Percentiles rank a stretch among this genome's conserved stretches.
These are phyloP conservation scores for Cryphonectria naterciae DNA, from an alignment of 2,329 filamentous ascomycete genomes.

Conservation along the genomic window DNA sequence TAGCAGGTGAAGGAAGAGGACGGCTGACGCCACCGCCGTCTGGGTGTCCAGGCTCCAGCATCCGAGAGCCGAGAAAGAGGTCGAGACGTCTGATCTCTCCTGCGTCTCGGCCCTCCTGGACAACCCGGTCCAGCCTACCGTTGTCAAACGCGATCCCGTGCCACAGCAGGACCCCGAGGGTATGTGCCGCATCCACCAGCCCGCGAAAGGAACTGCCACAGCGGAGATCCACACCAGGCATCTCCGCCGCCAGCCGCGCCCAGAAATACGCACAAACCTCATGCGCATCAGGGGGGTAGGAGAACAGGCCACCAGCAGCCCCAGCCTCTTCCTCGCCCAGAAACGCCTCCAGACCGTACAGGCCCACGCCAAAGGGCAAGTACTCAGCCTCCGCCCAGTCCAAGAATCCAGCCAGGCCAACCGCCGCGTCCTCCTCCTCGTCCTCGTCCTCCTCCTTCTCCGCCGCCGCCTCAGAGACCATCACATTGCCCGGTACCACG, in stretches of 20 bases:
- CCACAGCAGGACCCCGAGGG: slow-evolving; percentile 64
- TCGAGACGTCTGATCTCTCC: slow-evolving; percentile 59
- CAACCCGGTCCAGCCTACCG: slow-evolving; percentile 60
- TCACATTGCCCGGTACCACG: slow-evolving; percentile 60
- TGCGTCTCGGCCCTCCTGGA: slow-evolving; percentile 54
- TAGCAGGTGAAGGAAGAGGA: background rate
- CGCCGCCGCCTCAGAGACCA: slow-evolving; percentile 44
- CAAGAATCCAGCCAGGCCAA: slow-evolving; percentile 54
- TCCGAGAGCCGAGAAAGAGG: slow-evolving; percentile 30
- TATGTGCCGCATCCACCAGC: slow-evolving; percentile 48
- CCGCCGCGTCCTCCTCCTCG: background rate
- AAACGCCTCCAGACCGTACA: slow-evolving; percentile 65
- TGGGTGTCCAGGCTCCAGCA: background rate
- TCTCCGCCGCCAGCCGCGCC: slow-evolving; percentile 42
- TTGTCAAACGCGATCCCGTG: slow-evolving; percentile 67
- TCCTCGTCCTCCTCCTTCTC: background rate
- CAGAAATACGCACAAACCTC: slow-evolving; percentile 56
- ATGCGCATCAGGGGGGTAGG: slow-evolving; percentile 49
- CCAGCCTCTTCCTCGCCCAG: slow-evolving; percentile 56
- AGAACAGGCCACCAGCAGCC: slow-evolving; percentile 39
- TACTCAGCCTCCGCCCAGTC: slow-evolving; percentile 69
- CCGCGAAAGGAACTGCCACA: slow-evolving; percentile 29
- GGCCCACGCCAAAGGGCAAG: slow-evolving; percentile 61
- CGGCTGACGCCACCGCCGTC: background rate
- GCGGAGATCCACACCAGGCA: slow-evolving; percentile 40